Percentiles rank a stretch among this genome's conserved stretches.
phyloP scores from a whole-genome alignment of 106 monocot species.

The Narthecium ossifragum region DNA sequence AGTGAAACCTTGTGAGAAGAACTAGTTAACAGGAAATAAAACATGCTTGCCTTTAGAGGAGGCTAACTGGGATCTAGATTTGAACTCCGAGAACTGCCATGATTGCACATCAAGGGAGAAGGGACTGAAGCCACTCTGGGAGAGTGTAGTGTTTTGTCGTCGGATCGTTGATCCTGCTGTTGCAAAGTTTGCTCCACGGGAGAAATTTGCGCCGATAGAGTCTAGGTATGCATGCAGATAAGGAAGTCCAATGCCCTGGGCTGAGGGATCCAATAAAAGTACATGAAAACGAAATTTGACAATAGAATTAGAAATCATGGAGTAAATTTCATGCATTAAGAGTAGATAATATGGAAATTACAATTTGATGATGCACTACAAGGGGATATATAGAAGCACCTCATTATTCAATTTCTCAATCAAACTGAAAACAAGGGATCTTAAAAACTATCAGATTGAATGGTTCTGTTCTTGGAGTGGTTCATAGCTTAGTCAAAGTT shows the following conservation, averaged over 20 bases:
- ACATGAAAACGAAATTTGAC: background rate
- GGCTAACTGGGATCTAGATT: constrained; percentile 36
- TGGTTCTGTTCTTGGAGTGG: too few species aligned
- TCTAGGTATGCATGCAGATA: constrained; percentile 66
- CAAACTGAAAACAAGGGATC: too few species aligned
- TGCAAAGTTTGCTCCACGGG: constrained; percentile 85
- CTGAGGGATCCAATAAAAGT: background rate
- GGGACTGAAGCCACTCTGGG: constrained; percentile 75
- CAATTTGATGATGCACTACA: too few species aligned
- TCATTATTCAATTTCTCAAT: too few species aligned
- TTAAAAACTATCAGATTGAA: too few species aligned
- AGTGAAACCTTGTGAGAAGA: background rate
- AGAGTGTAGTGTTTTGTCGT: constrained; percentile 46
- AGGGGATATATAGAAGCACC: too few species aligned
- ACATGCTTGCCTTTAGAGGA: constrained; percentile 13
- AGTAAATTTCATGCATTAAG: too few species aligned
- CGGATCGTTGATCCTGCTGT: constrained; percentile 63
- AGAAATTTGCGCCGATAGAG: constrained; percentile 71
- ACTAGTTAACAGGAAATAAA: background rate
- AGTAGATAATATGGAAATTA: too few species aligned
- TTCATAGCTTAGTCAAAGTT: too few species aligned
- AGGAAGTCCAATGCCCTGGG: constrained; percentile 52
- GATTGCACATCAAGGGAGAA: constrained; percentile 74
- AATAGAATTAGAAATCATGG: too few species aligned
- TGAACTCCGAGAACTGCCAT: constrained; percentile 79